A percentile compares a stretch with the other conserved stretches of the same genome.
Conservation (phyloP, 176 grass and related monocot species). For the Tillandsia fasciculata region DNA sequence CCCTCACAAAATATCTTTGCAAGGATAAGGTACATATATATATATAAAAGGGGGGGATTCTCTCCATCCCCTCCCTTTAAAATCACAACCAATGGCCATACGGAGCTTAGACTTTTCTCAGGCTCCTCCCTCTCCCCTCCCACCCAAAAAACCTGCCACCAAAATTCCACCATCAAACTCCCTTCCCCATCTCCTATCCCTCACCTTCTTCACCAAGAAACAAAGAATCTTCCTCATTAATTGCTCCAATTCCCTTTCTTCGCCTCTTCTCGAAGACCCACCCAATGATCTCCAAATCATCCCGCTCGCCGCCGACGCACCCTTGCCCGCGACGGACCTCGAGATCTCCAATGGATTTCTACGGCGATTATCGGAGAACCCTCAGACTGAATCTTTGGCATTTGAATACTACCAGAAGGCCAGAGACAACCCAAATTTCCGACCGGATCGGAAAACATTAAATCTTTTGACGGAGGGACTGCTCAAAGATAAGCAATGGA, state of each 20-base stretch:
- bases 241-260: slow-evolving; percentile 53
- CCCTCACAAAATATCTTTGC: background rate
- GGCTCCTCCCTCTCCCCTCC: slow-evolving; percentile 32
- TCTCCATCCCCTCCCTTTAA: background rate
- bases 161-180: slow-evolving; percentile 32
- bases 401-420: slow-evolving; percentile 65
- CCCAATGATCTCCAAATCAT: slow-evolving; percentile 31
- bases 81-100: slow-evolving; percentile 41
- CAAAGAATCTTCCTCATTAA: slow-evolving; percentile 31
- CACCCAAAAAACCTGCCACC: slow-evolving; percentile 26
- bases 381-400: slow-evolving; percentile 60
- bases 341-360: slow-evolving; percentile 77
- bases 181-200: slow-evolving; percentile 20
- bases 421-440: slow-evolving; percentile 50
- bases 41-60: background rate
- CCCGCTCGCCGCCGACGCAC: background rate
- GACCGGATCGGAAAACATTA: slow-evolving; percentile 46
- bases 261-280: slow-evolving; percentile 59
- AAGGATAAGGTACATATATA: slow-evolving; percentile 41
- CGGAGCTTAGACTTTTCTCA: slow-evolving; percentile 65
- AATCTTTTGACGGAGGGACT: slow-evolving; percentile 37
- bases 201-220: slow-evolving; percentile 18
- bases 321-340: slow-evolving; percentile 15
- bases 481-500: slow-evolving; percentile 63
- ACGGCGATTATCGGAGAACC: slow-evolving; percentile 46